These are phyloP conservation scores for Penicillium lividum DNA, from an alignment of 495 filamentous ascomycete genomes.

Conservation along the genomic window DNA sequence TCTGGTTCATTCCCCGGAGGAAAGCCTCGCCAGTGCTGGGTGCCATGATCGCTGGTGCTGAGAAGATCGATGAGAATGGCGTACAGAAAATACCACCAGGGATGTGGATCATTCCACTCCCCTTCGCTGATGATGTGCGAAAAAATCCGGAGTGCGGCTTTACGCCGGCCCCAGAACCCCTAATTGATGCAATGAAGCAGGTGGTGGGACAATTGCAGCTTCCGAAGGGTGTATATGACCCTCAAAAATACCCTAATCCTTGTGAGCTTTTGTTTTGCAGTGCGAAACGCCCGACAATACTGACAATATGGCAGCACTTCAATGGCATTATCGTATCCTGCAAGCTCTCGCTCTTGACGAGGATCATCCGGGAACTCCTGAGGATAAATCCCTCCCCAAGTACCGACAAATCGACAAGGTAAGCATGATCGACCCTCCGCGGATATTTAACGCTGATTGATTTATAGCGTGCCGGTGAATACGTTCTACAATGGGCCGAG, in stretches of 20 bases:
- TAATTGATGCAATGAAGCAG: conserved; percentile 78
- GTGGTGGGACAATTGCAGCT: conserved; percentile 87
- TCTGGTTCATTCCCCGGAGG: conserved; percentile 83
- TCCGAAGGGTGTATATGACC: conserved; percentile 80
- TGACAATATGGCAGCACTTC: conserved; percentile 54
- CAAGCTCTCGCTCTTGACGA: conserved; percentile 93
- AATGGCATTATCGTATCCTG: conserved; percentile 97
- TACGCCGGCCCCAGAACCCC: conserved; percentile 60
- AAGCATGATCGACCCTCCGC: conserved; percentile 6
- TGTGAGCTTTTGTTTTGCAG: conserved; percentile 28
- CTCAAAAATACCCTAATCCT: conserved; percentile 88
- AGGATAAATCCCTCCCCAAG: conserved; percentile 85
- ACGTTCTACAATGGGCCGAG: conserved; percentile 75
- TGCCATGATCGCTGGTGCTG: conserved; percentile 74
- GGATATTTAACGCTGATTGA: conserved; percentile 8
- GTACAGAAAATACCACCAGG: conserved; percentile 76
- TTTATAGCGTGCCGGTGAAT: conserved; percentile 64
- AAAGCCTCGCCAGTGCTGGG: conserved; percentile 77
- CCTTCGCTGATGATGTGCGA: conserved; percentile 89
- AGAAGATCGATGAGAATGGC: conserved; percentile 64
- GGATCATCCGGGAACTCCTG: conserved; percentile 74
- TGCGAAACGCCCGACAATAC: not conserved
- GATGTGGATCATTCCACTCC: conserved; percentile 85
- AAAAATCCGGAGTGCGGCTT: conserved; percentile 63
- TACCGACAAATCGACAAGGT: conserved; percentile 82